A percentile compares a stretch with the other conserved stretches of the same genome.
Evolutionary conservation across 768 basidiomycete genomes (phyloP).

Genomic region (Lenzites betulinus): DNA sequence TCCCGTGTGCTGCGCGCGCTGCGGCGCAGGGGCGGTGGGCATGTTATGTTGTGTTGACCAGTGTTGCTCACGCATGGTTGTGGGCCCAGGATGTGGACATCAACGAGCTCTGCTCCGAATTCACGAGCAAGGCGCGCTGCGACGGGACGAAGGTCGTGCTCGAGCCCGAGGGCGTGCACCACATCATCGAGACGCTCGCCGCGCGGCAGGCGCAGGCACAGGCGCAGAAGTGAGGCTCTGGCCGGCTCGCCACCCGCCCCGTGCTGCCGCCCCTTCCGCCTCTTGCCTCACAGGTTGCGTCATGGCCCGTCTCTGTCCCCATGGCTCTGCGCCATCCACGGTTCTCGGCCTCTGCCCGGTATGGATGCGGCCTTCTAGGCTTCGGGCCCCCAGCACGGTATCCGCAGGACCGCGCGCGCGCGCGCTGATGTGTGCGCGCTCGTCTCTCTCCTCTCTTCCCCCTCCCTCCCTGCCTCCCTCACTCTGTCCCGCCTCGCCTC

Average conservation of each 20-base stretch:
- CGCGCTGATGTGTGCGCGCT: no score
- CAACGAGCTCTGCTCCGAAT: constrained; percentile 76
- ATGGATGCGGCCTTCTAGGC: neutral
- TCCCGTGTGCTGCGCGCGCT: no score
- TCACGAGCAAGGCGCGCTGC: constrained; percentile 79
- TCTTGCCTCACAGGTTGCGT: constrained; percentile 3
- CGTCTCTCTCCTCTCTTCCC: neutral
- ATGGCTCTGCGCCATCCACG: neutral
- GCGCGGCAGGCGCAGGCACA: constrained; percentile 26
- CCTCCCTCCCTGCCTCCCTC: no score
- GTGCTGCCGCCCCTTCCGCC: neutral
- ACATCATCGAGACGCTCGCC: constrained; percentile 46
- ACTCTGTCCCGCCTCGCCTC: neutral
- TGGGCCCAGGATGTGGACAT: constrained; percentile 68
- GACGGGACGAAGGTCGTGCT: constrained; percentile 84
- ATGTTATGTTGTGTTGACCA: neutral
- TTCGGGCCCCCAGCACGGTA: neutral
- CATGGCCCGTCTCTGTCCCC: neutral
- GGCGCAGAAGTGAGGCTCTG: constrained; percentile 17
- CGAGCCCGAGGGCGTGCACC: constrained; percentile 48
- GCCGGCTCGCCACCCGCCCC: neutral
- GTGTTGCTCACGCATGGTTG: constrained; percentile 3
- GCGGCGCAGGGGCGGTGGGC: no score
- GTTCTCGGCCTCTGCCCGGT: neutral
- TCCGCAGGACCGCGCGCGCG: no score